Conservation (phyloP, 305 asterid species). For the Fraxinus dipetala region DNA sequence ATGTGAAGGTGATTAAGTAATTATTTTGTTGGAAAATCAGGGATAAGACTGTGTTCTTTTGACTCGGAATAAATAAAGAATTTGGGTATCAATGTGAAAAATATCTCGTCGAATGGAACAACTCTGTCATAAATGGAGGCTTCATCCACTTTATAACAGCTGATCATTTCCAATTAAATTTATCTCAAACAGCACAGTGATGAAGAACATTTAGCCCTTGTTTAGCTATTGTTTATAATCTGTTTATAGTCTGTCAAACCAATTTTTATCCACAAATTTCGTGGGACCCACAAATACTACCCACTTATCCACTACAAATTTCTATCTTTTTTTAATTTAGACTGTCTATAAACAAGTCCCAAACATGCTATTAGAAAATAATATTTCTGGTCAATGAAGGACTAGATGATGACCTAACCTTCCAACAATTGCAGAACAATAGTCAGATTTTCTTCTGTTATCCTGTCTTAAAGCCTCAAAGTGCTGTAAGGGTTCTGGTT, state of each 20-base stretch:
- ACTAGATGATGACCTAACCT: background rate
- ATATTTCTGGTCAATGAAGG: background rate
- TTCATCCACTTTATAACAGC: background rate
- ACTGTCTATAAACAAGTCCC: background rate
- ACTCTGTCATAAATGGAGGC: background rate
- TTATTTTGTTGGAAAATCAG: background rate
- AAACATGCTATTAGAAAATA: background rate
- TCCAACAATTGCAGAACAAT: background rate
- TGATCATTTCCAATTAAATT: background rate
- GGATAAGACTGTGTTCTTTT: background rate
- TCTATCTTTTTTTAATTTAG: background rate
- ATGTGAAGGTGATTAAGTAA: background rate
- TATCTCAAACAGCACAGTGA: background rate
- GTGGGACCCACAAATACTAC: background rate
- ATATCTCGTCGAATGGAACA: background rate
- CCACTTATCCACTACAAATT: background rate
- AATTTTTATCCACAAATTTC: background rate
- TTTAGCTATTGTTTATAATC: background rate
- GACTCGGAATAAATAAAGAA: background rate
- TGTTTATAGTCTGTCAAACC: background rate
- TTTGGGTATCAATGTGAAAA: background rate
- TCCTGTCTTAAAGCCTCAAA: background rate
- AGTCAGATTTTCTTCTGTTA: background rate
- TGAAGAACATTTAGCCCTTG: background rate
- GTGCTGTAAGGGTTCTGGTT: background rate